phyloP scores from a whole-genome alignment of 2,329 filamentous ascomycete species.

The Alternaria brassicae region DNA sequence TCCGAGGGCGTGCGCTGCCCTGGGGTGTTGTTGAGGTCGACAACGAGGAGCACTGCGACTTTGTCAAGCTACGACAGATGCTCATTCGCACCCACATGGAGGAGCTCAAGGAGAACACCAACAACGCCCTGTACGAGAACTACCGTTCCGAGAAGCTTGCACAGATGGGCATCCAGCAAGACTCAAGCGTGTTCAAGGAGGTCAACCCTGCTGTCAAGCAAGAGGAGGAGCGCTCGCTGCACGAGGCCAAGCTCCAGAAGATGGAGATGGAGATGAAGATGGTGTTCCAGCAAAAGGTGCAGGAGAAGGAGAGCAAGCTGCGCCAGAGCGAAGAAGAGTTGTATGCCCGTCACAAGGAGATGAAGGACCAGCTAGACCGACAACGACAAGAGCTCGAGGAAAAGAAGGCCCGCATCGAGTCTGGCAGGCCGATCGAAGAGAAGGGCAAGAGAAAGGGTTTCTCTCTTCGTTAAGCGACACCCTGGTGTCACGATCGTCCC shows the following conservation, averaged over 20 bases:
- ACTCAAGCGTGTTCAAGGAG: conserved; percentile 99
- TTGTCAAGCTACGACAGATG: conserved; percentile 99
- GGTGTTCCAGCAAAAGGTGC: conserved; percentile 99
- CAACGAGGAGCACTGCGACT: conserved; percentile 99
- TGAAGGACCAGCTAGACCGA: conserved; percentile 99
- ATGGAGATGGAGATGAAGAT: conserved; percentile 99
- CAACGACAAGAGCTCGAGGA: conserved; percentile 95
- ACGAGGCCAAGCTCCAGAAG: conserved; percentile 99
- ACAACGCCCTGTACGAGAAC: conserved; percentile 98
- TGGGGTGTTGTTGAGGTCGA: conserved; percentile 99
- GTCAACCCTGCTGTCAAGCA: conserved; percentile 99
- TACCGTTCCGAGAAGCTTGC: conserved; percentile 99
- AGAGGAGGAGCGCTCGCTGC: conserved; percentile 95
- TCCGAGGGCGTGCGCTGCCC: conserved; percentile 93
- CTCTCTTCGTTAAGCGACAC: conserved; percentile 79
- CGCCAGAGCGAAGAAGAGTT: conserved; percentile 99
- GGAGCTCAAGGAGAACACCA: conserved; percentile 99
- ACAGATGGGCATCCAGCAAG: conserved; percentile 96
- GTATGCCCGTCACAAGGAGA: conserved; percentile 96
- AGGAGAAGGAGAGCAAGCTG: conserved; percentile 99
- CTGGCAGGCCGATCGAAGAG: conserved; percentile 93
- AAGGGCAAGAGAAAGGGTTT: conserved; percentile 99
- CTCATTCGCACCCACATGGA: conserved; percentile 99
- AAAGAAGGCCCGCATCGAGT: conserved; percentile 96
- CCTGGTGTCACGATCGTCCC: conserved; percentile 17